Evolutionary conservation across 179 eudicot genomes (phyloP).

Genomic region (Vitellaria paradoxa): DNA sequence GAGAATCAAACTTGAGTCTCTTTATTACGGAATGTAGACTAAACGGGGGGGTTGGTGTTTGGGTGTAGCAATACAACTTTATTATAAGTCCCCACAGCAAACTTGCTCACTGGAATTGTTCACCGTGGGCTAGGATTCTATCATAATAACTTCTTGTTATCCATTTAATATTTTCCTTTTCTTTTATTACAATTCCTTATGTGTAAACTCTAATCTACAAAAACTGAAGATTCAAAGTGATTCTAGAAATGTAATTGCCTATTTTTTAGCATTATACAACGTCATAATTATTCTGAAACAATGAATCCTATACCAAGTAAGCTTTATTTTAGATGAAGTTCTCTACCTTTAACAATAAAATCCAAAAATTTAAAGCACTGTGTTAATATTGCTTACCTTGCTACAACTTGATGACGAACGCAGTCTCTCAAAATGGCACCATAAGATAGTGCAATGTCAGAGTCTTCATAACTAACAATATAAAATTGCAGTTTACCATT

Average conservation of each 20-base stretch:
- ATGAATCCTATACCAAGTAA: neutral
- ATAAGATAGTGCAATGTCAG: constrained; percentile 57
- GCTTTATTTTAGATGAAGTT: neutral
- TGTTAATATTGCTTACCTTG: constrained; percentile 45
- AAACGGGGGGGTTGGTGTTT: no score
- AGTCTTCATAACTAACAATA: constrained; percentile 58
- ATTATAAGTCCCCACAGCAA: neutral
- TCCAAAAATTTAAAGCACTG: neutral
- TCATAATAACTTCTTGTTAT: neutral
- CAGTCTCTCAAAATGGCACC: constrained; percentile 78
- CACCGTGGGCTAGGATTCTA: neutral
- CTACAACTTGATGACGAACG: constrained; percentile 82
- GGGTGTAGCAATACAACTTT: no score
- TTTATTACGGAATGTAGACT: no score
- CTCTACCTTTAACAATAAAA: neutral
- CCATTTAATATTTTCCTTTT: neutral
- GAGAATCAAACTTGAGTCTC: no score
- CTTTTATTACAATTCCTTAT: neutral
- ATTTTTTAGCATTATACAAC: neutral
- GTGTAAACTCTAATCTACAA: neutral
- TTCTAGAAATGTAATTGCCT: no score
- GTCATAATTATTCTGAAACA: neutral
- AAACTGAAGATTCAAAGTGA: neutral
- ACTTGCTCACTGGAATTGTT: neutral
- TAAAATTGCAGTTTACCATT: neutral